Conservation (phyloP, 2,329 filamentous ascomycete species). For the Epichloe brachyelytri region DNA sequence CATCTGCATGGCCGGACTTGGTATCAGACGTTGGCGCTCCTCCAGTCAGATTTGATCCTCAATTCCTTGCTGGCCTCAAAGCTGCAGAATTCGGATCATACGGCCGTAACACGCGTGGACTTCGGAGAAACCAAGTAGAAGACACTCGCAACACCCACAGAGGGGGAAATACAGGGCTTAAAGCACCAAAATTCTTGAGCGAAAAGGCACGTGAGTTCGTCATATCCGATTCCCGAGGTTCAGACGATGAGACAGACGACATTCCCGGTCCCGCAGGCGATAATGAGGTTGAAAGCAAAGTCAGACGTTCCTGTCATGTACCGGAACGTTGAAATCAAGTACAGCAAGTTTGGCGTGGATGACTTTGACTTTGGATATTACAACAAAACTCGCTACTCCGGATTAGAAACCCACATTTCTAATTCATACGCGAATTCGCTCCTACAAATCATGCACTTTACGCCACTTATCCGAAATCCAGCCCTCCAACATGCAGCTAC, state of each 20-base stretch:
- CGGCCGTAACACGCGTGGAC: slow-evolving; percentile 61
- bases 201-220: slow-evolving; percentile 69
- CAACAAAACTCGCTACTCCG: slow-evolving; percentile 85
- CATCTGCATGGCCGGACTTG: slow-evolving; percentile 84
- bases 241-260: slow-evolving; percentile 38
- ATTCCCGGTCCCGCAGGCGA: slow-evolving; percentile 53
- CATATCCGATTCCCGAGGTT: slow-evolving; percentile 28
- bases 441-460: slow-evolving; percentile 83
- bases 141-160: slow-evolving; percentile 55
- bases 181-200: slow-evolving; percentile 83
- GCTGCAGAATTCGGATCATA: slow-evolving; percentile 64
- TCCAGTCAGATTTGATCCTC: slow-evolving; percentile 59
- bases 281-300: slow-evolving; percentile 58
- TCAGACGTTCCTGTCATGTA: slow-evolving; percentile 82
- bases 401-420: slow-evolving; percentile 87
- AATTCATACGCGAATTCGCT: slow-evolving; percentile 95
- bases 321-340: slow-evolving; percentile 92
- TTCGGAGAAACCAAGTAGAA: slow-evolving; percentile 71
- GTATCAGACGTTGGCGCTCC: slow-evolving; percentile 78
- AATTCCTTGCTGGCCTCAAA: slow-evolving; percentile 56
- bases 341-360: slow-evolving; percentile 97
- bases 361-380: slow-evolving; percentile 98
- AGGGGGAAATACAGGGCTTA: slow-evolving; percentile 45
- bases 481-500: slow-evolving; percentile 82
- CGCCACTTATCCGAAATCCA: slow-evolving; percentile 74